A percentile compares a stretch with the other conserved stretches of the same genome.
phyloP scores from a whole-genome alignment of 192 early-diverging fungal genomes.

The Coemansia sp. region DNA sequence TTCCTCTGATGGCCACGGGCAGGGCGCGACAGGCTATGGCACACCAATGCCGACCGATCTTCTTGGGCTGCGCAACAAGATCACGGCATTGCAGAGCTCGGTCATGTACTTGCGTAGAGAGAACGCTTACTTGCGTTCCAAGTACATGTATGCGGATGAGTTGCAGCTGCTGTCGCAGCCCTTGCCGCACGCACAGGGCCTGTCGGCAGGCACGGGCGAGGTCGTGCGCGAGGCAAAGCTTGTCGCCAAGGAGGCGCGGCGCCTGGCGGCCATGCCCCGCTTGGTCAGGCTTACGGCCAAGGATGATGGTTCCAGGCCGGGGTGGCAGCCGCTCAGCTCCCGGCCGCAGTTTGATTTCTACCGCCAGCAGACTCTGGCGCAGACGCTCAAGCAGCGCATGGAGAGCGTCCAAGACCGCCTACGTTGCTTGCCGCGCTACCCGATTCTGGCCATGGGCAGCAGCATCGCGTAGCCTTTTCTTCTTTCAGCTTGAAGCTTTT shows the following conservation, averaged over 20 bases:
- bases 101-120: slow-evolving; percentile 72
- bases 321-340: slow-evolving; percentile 28
- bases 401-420: slow-evolving; percentile 33
- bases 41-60: slow-evolving; percentile 39
- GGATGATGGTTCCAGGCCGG: background rate
- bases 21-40: slow-evolving; percentile 1
- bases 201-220: slow-evolving; percentile 1
- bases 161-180: slow-evolving; percentile 8
- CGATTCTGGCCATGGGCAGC: slow-evolving; percentile 2
- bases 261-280: slow-evolving; percentile 32
- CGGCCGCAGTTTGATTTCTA: slow-evolving; percentile 43
- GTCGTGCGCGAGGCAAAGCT: slow-evolving; percentile 17
- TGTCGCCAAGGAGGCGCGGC: slow-evolving; percentile 27
- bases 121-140: slow-evolving; percentile 72
- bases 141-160: slow-evolving; percentile 19
- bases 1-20: background rate
- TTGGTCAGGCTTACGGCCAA: slow-evolving; percentile 16
- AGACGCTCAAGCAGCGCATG: slow-evolving; percentile 32
- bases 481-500: no score
- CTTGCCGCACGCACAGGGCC: background rate
- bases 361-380: slow-evolving; percentile 41
- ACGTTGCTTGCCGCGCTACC: slow-evolving; percentile 8
- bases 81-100: slow-evolving; percentile 58
- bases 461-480: no score
- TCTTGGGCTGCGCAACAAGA: slow-evolving; percentile 51